Conservation (phyloP, 345 rosid species). For the Citrus unshiu region DNA sequence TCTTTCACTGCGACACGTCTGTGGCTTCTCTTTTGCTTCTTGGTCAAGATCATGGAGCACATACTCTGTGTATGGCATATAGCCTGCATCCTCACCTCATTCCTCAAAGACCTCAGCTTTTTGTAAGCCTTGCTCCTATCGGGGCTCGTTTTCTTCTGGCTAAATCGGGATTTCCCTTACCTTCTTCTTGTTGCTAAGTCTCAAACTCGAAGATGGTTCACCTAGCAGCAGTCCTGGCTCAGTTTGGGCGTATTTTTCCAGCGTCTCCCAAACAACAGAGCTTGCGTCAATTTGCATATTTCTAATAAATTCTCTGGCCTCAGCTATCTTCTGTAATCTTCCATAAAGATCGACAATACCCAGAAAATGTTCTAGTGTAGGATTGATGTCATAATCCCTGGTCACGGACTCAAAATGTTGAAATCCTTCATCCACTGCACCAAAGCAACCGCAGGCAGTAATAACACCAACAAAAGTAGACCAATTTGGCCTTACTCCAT, state of each 20-base stretch:
- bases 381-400: neutral
- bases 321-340: conserved; percentile 1
- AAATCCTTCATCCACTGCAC: conserved; percentile 14
- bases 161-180: neutral
- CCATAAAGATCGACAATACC: conserved; percentile 14
- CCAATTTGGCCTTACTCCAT: conserved; percentile 7
- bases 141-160: conserved; percentile 3
- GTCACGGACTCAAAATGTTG: conserved; percentile 5
- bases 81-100: conserved; percentile 14
- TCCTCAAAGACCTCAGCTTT: conserved; percentile 3
- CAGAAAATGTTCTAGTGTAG: neutral
- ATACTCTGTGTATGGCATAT: neutral
- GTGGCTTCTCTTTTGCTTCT: conserved; percentile 16
- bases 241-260: conserved; percentile 8
- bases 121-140: conserved; percentile 9
- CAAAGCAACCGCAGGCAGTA: neutral
- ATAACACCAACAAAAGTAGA: conserved; percentile 4
- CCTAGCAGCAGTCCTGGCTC: neutral
- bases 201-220: neutral
- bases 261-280: conserved; percentile 4
- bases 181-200: conserved; percentile 3
- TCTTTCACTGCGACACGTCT: conserved; percentile 18
- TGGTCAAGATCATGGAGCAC: conserved; percentile 10
- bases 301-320: neutral
- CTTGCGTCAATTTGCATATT: conserved; percentile 10